Conservation (phyloP, 176 grass and related monocot species). For the Oryza nivara region DNA sequence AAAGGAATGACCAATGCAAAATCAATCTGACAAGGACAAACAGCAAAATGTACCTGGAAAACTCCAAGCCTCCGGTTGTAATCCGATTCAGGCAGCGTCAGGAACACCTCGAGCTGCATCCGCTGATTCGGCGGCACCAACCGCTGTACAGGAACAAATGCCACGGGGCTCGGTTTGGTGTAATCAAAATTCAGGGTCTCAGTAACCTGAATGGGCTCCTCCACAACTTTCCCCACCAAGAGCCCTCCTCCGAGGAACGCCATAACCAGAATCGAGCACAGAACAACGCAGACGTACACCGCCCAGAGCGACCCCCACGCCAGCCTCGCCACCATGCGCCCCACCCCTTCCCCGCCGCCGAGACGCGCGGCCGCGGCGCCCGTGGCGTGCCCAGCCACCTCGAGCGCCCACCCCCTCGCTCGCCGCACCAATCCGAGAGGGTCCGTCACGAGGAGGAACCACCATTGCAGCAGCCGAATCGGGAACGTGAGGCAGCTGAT, state of each 20-base stretch:
- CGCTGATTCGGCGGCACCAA: constrained; percentile 73
- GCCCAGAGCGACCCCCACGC: constrained; percentile 75
- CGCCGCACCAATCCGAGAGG: constrained; percentile 53
- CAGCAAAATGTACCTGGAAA: constrained; percentile 72
- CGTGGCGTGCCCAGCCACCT: constrained; percentile 43
- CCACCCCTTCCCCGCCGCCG: constrained; percentile 36
- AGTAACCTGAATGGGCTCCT: constrained; percentile 70
- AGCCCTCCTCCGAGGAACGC: constrained; percentile 73
- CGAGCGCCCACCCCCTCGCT: constrained; percentile 36
- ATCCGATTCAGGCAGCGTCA: constrained; percentile 86
- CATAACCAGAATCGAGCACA: constrained; percentile 59
- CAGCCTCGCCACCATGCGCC: constrained; percentile 56
- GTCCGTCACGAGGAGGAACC: constrained; percentile 59
- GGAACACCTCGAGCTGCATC: constrained; percentile 61
- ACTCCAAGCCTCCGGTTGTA: constrained; percentile 87
- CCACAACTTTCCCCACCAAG: constrained; percentile 58
- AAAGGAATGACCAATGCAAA: constrained; percentile 9
- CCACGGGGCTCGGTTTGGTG: constrained; percentile 71
- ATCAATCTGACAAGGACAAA: constrained; percentile 15
- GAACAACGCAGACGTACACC: constrained; percentile 62
- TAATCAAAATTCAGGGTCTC: constrained; percentile 91
- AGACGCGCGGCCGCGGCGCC: constrained; percentile 33
- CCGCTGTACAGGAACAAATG: constrained; percentile 51
- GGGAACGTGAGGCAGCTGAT: constrained; percentile 59
- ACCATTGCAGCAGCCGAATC: constrained; percentile 64